These are phyloP conservation scores for Xylaria sp. DNA, from an alignment of 2,329 filamentous ascomycete genomes.

Conservation along the genomic window DNA sequence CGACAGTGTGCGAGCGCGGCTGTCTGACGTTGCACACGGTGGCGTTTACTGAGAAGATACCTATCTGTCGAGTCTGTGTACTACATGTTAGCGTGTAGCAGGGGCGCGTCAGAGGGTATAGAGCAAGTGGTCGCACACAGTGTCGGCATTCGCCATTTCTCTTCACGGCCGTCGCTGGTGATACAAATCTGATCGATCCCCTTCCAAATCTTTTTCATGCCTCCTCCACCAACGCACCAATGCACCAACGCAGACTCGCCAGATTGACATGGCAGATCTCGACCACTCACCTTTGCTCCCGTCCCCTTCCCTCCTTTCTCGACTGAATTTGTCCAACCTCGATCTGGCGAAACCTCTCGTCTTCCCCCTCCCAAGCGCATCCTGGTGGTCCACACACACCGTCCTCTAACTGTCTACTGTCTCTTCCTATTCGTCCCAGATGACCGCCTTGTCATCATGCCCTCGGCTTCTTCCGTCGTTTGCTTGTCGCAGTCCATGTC, in stretches of 20 bases:
- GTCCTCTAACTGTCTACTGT: neutral
- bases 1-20: constrained; percentile 30
- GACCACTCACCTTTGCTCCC: constrained; percentile 10
- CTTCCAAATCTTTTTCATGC: constrained; percentile 38
- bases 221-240: constrained; percentile 25
- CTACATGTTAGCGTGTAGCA: neutral
- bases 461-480: constrained; percentile 41
- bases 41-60: neutral
- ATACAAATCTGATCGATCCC: constrained; percentile 19
- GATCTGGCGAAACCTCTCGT: neutral
- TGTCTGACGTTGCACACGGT: constrained; percentile 19
- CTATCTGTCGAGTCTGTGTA: no score
- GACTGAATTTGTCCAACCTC: neutral
- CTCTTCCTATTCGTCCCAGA: constrained; percentile 35
- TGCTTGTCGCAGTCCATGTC: constrained; percentile 33
- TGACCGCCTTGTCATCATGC: constrained; percentile 37
- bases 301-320: neutral
- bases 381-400: constrained; percentile 10
- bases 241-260: no score
- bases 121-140: constrained; percentile 17
- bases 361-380: neutral
- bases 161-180: constrained; percentile 7
- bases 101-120: neutral
- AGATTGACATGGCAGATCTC: constrained; percentile 7
- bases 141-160: constrained; percentile 1